Base-by-base conservation (phyloP, 2,329 filamentous ascomycete genomes). In the Neocatenulostroma microsporum region DNA sequence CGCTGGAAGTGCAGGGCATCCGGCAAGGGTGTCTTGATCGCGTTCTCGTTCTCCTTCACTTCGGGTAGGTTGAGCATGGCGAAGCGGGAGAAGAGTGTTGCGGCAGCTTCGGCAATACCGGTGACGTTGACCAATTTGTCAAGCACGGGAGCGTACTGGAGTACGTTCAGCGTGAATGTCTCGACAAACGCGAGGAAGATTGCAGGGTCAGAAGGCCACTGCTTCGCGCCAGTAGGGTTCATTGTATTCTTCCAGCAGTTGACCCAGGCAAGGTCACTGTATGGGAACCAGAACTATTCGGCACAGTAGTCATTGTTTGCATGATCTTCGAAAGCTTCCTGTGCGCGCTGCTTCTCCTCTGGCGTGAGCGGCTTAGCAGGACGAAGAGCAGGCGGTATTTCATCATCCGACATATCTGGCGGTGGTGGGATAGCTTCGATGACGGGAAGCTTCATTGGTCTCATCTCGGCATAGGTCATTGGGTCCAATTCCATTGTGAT, bases 221-320 rank as follows among this genome's bases (percentile, higher is more conserved):
- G 56, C 1, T 57, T 50, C 3, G 50, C 53, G 2, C 55, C 56
- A 1, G 42, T 42, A 7, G 43, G 19, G 28, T 66, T 59, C 2
- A 47, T 38, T 6, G 57, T 57, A 17, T 53, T 56, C 37, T 68
- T 62, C 66, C 67, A 70, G 17, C 60, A 64, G 43, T 70, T 68
- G 13, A 69, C 60, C 66, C 67, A 69, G 4, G 60, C 58, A 27
- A 63, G 55, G 33, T 62, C 56, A 14, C 63, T 61, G 37, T 67
- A 68, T 0, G 68, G 61, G 41, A 70, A 71, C 68, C 67, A 72
- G 45, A 71, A 71, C 64, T 64, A 70, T 44, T 72, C 67, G 15
- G 56, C 51, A 37, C 70, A 70, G 42, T 67, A 70, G 32, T 63
- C 57, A 20, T 63, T 58, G 0, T 48, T 47, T 11, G 64, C 64